Percentiles rank a stretch among this genome's conserved stretches.
These are phyloP conservation scores for Epipyxis sp. DNA, from an alignment of 108 stramenopile species.

Conservation along the genomic window DNA sequence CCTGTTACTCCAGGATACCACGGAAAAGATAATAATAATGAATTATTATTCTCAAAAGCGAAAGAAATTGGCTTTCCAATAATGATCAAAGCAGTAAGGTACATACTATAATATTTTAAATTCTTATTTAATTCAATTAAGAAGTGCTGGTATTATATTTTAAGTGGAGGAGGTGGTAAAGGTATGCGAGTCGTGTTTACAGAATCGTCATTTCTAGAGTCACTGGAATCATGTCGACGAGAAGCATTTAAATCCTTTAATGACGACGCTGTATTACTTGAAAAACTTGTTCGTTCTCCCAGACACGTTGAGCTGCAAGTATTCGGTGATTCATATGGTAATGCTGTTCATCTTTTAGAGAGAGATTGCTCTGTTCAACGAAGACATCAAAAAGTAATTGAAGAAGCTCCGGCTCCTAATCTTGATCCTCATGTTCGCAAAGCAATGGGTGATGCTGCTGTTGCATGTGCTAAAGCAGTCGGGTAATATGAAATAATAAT, in stretches of 20 bases:
- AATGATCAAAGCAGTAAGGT: conserved; percentile 86
- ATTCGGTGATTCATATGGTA: conserved; percentile 82
- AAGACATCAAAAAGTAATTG: conserved; percentile 93
- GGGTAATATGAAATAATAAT: conserved; percentile 28
- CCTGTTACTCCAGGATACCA: conserved; percentile 66
- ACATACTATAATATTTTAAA: too few relatives aligned
- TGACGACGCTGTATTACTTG: conserved; percentile 74
- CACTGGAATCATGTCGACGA: conserved; percentile 62
- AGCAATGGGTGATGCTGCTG: conserved; percentile 76
- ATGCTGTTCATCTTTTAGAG: conserved; percentile 87
- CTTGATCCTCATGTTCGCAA: conserved; percentile 63
- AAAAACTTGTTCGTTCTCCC: conserved; percentile 58
- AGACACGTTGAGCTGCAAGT: conserved; percentile 94
- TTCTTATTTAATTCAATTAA: too few relatives aligned
- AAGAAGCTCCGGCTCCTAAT: conserved; percentile 88
- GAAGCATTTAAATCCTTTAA: conserved; percentile 76
- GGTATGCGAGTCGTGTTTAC: conserved; percentile 77
- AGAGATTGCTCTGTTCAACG: conserved; percentile 91
- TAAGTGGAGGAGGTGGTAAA: conserved; percentile 93
- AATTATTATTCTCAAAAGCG: conserved; percentile 47
- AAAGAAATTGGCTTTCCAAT: conserved; percentile 69
- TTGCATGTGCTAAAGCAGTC: conserved; percentile 67
- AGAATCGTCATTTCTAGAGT: conserved; percentile 54
- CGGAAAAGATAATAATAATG: conserved; percentile 58
- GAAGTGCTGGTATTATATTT: too few relatives aligned